These are phyloP conservation scores for Daldinia sp. DNA, from an alignment of 2,329 filamentous ascomycete species.

Conservation along the genomic window DNA sequence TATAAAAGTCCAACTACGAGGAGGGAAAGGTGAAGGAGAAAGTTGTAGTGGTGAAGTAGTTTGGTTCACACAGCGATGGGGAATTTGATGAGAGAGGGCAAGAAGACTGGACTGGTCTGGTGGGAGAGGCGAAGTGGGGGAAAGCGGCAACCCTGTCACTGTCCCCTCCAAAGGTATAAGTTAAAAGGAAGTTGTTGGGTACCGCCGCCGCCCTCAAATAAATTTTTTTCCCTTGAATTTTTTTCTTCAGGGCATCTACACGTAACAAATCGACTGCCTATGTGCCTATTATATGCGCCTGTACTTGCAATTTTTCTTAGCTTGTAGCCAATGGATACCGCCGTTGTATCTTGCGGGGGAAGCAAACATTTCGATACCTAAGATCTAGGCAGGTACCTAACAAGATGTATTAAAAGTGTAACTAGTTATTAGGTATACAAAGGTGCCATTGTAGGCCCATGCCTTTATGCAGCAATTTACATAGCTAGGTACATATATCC, in stretches of 20 bases:
- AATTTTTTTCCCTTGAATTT: slow-evolving; percentile 18
- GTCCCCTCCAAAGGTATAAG: slow-evolving; percentile 31
- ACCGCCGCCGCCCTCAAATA: slow-evolving; percentile 29
- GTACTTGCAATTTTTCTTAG: background rate
- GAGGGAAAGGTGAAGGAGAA: slow-evolving; percentile 18
- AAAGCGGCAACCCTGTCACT: slow-evolving; percentile 37
- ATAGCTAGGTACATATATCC: too few relatives aligned
- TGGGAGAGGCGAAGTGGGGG: slow-evolving; percentile 42
- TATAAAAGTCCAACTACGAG: slow-evolving; percentile 22
- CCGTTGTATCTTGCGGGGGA: background rate
- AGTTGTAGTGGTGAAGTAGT: slow-evolving; percentile 35
- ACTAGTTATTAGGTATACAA: background rate
- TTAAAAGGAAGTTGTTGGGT: slow-evolving; percentile 38
- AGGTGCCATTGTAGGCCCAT: background rate
- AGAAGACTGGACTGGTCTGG: slow-evolving; percentile 36
- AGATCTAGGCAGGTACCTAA: background rate
- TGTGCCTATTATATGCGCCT: background rate
- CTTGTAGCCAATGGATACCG: slow-evolving; percentile 3
- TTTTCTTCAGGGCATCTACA: slow-evolving; percentile 20
- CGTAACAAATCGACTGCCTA: slow-evolving; percentile 3
- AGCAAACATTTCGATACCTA: slow-evolving; percentile 3
- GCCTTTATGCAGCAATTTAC: slow-evolving; percentile 9
- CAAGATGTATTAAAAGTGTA: background rate
- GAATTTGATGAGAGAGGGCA: slow-evolving; percentile 39
- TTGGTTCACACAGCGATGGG: slow-evolving; percentile 28